These are phyloP conservation scores for Calcarisporium arbuscula DNA, from an alignment of 2,329 filamentous ascomycete genomes.

Conservation along the genomic window DNA sequence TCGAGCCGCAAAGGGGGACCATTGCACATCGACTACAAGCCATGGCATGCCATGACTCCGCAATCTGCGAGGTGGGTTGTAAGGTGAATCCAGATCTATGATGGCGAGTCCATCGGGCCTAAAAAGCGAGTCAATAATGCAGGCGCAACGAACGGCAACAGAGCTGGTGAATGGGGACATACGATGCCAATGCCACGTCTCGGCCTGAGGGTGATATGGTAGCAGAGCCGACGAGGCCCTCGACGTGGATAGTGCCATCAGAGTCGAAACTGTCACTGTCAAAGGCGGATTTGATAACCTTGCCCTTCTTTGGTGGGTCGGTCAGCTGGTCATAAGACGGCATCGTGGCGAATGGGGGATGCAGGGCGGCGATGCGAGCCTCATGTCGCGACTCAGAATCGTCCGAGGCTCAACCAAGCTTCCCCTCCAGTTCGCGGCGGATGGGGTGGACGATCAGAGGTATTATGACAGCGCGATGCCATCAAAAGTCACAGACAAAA, in stretches of 20 bases:
- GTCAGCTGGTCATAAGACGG: slow-evolving; percentile 39
- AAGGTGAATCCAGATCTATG: slow-evolving; percentile 85
- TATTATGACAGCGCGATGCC: background rate
- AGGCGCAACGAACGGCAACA: slow-evolving; percentile 1
- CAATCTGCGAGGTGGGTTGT: slow-evolving; percentile 77
- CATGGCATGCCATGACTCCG: slow-evolving; percentile 80
- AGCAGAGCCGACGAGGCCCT: slow-evolving; percentile 77
- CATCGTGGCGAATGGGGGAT: slow-evolving; percentile 30
- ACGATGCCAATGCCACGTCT: slow-evolving; percentile 84
- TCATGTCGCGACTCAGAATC: slow-evolving; percentile 11
- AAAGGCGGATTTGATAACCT: slow-evolving; percentile 61
- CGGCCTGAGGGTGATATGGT: slow-evolving; percentile 88
- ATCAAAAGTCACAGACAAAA: background rate
- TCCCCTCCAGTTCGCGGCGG: slow-evolving; percentile 1
- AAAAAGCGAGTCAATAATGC: slow-evolving; percentile 2
- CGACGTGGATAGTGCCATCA: slow-evolving; percentile 77
- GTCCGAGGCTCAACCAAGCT: too few species aligned
- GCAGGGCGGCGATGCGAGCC: slow-evolving; percentile 14
- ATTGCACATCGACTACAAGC: slow-evolving; percentile 93
- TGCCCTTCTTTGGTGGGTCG: slow-evolving; percentile 48
- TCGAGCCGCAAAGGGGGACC: slow-evolving; percentile 85
- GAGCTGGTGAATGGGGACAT: slow-evolving; percentile 20
- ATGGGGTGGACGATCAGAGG: background rate
- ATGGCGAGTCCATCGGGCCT: slow-evolving; percentile 82
- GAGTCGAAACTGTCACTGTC: slow-evolving; percentile 85